Conservation (phyloP, 2,329 filamentous ascomycete genomes). For the Aphanocladium album region DNA sequence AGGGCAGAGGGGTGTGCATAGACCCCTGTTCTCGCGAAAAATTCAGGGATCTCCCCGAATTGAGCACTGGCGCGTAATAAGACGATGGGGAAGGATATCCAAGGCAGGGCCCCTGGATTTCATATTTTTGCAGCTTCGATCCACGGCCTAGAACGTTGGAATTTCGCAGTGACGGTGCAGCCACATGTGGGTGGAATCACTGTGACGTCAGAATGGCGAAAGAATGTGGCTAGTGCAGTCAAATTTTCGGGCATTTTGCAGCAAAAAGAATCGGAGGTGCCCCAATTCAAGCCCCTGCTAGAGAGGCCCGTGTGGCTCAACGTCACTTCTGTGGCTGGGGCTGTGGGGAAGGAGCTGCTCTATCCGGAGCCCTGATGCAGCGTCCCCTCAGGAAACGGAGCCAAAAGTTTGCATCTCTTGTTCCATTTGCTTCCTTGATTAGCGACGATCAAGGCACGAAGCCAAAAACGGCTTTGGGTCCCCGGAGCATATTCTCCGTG, state of each 20-base stretch:
- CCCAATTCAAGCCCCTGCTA: neutral
- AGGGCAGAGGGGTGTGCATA: neutral
- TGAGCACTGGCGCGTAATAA: neutral
- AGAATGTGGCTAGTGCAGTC: neutral
- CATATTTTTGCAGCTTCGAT: neutral
- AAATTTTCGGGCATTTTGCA: neutral
- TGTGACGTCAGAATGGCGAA: neutral
- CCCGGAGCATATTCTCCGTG: neutral
- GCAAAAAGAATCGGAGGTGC: neutral
- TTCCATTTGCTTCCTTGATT: neutral
- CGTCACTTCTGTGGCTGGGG: neutral
- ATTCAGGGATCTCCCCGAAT: slow-evolving; percentile 6
- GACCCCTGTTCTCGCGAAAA: neutral
- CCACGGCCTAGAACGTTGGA: neutral
- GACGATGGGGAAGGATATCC: neutral
- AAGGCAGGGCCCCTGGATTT: neutral
- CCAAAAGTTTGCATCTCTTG: neutral
- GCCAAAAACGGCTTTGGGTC: neutral
- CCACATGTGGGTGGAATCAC: neutral
- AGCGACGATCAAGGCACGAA: neutral
- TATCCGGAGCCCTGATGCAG: neutral
- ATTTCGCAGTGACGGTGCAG: neutral
- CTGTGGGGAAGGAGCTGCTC: neutral
- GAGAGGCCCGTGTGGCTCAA: slow-evolving; percentile 5
- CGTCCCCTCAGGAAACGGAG: neutral